Base-by-base conservation (phyloP, 1,139 yeast genomes). In the Kazachstania sp. region DNA sequence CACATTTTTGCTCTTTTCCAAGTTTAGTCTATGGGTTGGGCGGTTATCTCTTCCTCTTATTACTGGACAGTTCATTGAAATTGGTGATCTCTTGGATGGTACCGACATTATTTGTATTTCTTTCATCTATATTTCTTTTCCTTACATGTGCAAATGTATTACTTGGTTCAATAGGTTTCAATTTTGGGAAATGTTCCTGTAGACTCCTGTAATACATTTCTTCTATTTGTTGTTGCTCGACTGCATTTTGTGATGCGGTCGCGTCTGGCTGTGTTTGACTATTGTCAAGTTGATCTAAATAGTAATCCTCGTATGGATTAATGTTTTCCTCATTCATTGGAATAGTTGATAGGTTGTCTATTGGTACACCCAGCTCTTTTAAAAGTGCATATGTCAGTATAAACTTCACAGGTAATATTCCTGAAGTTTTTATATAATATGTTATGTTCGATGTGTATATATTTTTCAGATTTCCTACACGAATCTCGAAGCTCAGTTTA, bases 171-270 rank as follows among this genome's bases (percentile, higher is more conserved):
- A 50, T 42, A 3, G 53, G 53, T 28, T 37, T 32, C 26, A 48
- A 35, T 23, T 39, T 43, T 28, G 54, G 54, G 11, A 44, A 39
- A 15, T 44, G 36, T 19, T 45, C 46, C 23, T 45, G 42, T 18
- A 45, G 31, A 41, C 50, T 49, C 34, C 54, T 38, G 37, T 43
- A 35, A 36, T 51, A 51, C 20, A 51, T 37, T n/a, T 47, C 49
- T 20, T 49, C 44, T 9, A 23, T 36, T 39, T 49, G 53, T 16
- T 34, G 39, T 7, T 45, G 39, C n/a, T 16, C 29, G 1, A 26
- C 5, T 7, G 45, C 19, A 1, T 39, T 38, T 3, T 45, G 42
- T 13, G 20, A n/a, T 3, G 4, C 8, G 1, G 31, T 30, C 7
- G 13, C n/a, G 2, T 32, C 15, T 3, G 12, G 4, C 7, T 23